A percentile compares a stretch with the other conserved stretches of the same genome.
These are phyloP conservation scores for Chrysanthemum seticuspe DNA, from an alignment of 129 eudicot species.

Conservation along the genomic window DNA sequence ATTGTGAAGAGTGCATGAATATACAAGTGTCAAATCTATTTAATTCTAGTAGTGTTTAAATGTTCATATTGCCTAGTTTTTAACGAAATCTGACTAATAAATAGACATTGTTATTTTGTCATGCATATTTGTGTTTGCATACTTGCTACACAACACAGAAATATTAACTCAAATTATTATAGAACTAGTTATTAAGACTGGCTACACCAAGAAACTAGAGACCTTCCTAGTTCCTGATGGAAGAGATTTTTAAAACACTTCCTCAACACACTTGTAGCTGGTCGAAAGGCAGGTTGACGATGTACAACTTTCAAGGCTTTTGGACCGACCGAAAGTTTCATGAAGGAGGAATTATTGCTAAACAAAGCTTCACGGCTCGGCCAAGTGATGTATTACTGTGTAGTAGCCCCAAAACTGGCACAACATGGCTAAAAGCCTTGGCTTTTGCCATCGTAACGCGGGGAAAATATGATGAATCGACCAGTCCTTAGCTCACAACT, in stretches of 20 bases:
- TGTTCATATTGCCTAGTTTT: too few species aligned
- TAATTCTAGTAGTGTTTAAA: too few species aligned
- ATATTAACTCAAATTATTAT: too few species aligned
- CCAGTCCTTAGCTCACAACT: constrained; percentile 19
- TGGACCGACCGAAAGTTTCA: constrained; percentile 11
- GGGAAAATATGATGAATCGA: background rate
- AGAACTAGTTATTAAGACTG: too few species aligned
- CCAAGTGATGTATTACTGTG: constrained; percentile 23
- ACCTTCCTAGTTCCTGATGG: constrained; percentile 1
- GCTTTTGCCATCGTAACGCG: constrained; percentile 18
- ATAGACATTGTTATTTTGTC: too few species aligned
- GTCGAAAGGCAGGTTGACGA: constrained; percentile 9
- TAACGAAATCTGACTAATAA: too few species aligned
- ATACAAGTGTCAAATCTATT: too few species aligned
- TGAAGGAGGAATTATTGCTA: constrained; percentile 14
- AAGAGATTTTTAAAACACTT: constrained; percentile 6
- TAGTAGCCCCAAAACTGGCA: constrained; percentile 32
- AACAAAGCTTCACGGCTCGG: constrained; percentile 28
- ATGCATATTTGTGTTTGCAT: too few species aligned
- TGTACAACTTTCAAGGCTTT: constrained; percentile 26
- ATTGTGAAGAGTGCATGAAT: too few species aligned
- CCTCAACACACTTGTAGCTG: constrained; percentile 15
- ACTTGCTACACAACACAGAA: too few species aligned
- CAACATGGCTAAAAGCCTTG: constrained; percentile 39
- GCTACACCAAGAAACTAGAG: background rate